phyloP scores from a whole-genome alignment of 2,329 filamentous ascomycete genomes.

The Clarireedia homoeocarpa region DNA sequence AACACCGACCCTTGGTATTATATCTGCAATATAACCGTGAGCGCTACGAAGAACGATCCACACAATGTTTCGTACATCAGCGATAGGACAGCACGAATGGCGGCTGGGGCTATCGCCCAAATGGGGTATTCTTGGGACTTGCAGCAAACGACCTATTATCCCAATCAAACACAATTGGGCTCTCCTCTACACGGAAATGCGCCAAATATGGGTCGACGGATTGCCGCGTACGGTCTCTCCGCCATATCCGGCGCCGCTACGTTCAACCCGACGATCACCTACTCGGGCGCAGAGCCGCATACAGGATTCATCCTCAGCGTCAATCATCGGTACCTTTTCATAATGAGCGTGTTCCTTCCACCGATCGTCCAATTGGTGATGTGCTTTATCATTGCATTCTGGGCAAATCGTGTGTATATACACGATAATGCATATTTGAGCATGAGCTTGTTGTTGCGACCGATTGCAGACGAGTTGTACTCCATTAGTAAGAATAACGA shows the following conservation, averaged over 20 bases:
- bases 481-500: constrained; percentile 18
- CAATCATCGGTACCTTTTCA: constrained; percentile 38
- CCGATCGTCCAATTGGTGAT: constrained; percentile 19
- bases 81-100: constrained; percentile 29
- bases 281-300: constrained; percentile 13
- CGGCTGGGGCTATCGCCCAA: constrained; percentile 34
- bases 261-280: constrained; percentile 13
- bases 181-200: constrained; percentile 26
- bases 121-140: constrained; percentile 30
- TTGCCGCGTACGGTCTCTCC: constrained; percentile 33
- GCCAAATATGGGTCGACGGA: constrained; percentile 30
- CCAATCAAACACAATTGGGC: constrained; percentile 35
- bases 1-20: constrained; percentile 34
- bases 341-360: constrained; percentile 30
- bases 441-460: constrained; percentile 23
- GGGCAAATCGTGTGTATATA: constrained; percentile 25
- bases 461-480: constrained; percentile 25
- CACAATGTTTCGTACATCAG: constrained; percentile 26
- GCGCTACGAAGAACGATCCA: constrained; percentile 29
- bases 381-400: constrained; percentile 18
- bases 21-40: constrained; percentile 33
- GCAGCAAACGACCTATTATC: constrained; percentile 35
- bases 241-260: constrained; percentile 19
- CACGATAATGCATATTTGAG: constrained; percentile 20
- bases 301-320: constrained; percentile 26